phyloP scores from a whole-genome alignment of 106 monocot genomes.

The Xerophyta viscosa region DNA sequence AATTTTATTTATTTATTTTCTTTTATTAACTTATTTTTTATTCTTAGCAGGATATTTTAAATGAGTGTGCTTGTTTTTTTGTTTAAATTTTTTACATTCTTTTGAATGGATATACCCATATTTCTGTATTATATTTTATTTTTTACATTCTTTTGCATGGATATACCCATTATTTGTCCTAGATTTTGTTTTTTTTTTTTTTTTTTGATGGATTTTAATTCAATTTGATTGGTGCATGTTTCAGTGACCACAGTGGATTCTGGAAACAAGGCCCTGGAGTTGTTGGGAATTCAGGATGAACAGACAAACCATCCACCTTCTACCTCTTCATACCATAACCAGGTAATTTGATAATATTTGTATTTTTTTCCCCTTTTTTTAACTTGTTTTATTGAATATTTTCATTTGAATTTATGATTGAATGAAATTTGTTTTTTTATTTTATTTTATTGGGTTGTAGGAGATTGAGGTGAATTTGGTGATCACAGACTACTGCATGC shows the following conservation, averaged over 20 bases:
- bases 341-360: conserved; percentile 3
- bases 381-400: too few species aligned
- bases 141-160: too few species aligned
- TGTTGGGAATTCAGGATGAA: conserved; percentile 47
- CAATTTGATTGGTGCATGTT: neutral
- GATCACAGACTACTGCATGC: conserved; percentile 92
- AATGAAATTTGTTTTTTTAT: too few species aligned
- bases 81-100: too few species aligned
- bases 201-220: neutral
- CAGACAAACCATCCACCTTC: conserved; percentile 6
- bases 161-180: too few species aligned
- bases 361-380: neutral
- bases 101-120: too few species aligned
- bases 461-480: conserved; percentile 75
- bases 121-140: too few species aligned
- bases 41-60: neutral
- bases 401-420: neutral
- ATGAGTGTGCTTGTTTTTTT: too few species aligned
- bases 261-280: conserved; percentile 61
- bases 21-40: neutral
- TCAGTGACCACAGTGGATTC: conserved; percentile 63
- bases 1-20: too few species aligned
- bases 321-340: neutral
- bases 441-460: conserved; percentile 34
- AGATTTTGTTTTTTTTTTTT: neutral